Conservation (phyloP, 768 basidiomycete species). For the Floccularia luteovirens region DNA sequence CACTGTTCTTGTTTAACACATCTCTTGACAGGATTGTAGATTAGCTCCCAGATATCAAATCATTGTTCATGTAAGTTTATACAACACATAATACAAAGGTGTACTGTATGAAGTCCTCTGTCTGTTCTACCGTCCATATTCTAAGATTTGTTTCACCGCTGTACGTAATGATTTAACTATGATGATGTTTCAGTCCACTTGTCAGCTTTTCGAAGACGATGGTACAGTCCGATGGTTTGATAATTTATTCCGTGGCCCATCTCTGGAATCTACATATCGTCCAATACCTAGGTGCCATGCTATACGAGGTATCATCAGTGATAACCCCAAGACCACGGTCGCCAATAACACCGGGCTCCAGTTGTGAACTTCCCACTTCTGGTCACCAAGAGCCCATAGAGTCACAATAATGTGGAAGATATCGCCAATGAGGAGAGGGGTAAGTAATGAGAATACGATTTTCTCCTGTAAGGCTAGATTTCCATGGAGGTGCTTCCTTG, state of each 20-base stretch:
- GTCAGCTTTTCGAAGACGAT: background rate
- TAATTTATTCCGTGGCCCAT: too few relatives aligned
- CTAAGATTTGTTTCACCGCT: too few relatives aligned
- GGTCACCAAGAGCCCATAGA: conserved; percentile 70
- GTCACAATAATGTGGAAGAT: conserved; percentile 60
- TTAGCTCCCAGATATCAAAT: too few relatives aligned
- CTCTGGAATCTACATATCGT: conserved; percentile 62
- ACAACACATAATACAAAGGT: too few relatives aligned
- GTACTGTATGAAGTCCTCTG: too few relatives aligned
- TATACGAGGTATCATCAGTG: conserved; percentile 60
- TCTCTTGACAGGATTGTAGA: too few relatives aligned
- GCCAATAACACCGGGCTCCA: conserved; percentile 71
- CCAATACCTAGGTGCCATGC: conserved; percentile 74
- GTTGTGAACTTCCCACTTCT: conserved; percentile 47
- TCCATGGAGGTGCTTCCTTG: conserved; percentile 48
- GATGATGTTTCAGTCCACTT: too few relatives aligned
- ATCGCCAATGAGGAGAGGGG: conserved; percentile 66
- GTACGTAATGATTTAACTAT: too few relatives aligned
- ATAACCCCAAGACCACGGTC: conserved; percentile 55
- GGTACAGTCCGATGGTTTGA: too few relatives aligned
- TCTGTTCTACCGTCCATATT: too few relatives aligned
- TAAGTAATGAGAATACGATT: conserved; percentile 53
- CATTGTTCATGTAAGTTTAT: too few relatives aligned
- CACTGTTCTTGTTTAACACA: too few relatives aligned
- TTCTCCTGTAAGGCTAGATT: conserved; percentile 68